Conservation (phyloP, 1,284 basidiomycete species). For the Spongiforma sp. region DNA sequence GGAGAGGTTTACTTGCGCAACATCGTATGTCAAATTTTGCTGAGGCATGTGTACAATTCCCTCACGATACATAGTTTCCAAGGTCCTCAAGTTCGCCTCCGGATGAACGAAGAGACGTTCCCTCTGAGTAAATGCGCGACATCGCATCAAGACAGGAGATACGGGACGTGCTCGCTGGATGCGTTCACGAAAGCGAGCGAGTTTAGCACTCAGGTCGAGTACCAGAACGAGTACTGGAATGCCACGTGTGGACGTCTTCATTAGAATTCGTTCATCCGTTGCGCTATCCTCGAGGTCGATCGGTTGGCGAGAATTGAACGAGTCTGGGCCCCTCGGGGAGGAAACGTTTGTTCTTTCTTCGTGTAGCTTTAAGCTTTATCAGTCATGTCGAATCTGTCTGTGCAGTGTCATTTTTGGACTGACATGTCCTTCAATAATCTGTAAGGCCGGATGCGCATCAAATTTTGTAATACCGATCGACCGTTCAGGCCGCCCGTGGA, state of each 20-base stretch:
- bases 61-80: slow-evolving; percentile 15
- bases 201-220: slow-evolving; percentile 23
- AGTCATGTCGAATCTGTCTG: too few relatives aligned
- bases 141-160: slow-evolving; percentile 32
- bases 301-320: too few relatives aligned
- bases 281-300: too few relatives aligned
- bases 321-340: too few relatives aligned
- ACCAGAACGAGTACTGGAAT: background rate
- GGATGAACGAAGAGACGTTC: slow-evolving; percentile 48
- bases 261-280: too few relatives aligned
- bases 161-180: slow-evolving; percentile 48
- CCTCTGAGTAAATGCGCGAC: slow-evolving; percentile 43
- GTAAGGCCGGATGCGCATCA: too few relatives aligned
- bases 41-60: background rate
- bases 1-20: slow-evolving; percentile 49
- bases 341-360: too few relatives aligned
- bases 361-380: too few relatives aligned
- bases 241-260: slow-evolving; percentile 30
- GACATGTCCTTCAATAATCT: too few relatives aligned
- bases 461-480: too few relatives aligned
- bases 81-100: slow-evolving; percentile 48
- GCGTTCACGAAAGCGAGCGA: slow-evolving; percentile 42
- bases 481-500: too few relatives aligned
- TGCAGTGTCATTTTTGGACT: too few relatives aligned
- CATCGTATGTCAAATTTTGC: slow-evolving; percentile 31